A percentile compares a stretch with the other conserved stretches of the same genome.
These are phyloP conservation scores for Lumnitzera littorea DNA, from an alignment of 345 rosid genomes.

Conservation along the genomic window DNA sequence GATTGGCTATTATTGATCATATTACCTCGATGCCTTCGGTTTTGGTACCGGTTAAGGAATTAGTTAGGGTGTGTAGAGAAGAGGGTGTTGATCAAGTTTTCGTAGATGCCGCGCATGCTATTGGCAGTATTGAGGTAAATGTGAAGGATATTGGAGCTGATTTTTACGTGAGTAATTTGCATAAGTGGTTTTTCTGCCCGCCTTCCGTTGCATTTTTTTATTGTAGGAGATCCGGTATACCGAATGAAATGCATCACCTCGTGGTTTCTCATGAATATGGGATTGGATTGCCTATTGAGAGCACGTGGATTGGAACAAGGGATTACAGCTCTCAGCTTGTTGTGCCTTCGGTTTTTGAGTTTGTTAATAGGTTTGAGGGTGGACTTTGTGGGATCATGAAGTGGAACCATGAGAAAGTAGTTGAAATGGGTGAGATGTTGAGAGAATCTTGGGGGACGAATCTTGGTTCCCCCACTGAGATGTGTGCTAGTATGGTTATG, in stretches of 20 bases:
- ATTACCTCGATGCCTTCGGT: conserved; percentile 91
- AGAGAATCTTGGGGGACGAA: conserved; percentile 78
- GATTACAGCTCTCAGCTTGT: conserved; percentile 88
- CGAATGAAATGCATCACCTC: conserved; percentile 68
- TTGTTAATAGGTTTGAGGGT: conserved; percentile 70
- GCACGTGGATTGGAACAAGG: conserved; percentile 89
- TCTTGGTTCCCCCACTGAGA: conserved; percentile 73
- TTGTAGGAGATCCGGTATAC: conserved; percentile 33
- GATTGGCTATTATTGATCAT: conserved; percentile 90
- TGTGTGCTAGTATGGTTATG: conserved; percentile 90
- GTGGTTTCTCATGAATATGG: conserved; percentile 93
- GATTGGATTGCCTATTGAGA: conserved; percentile 77
- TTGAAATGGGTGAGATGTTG: conserved; percentile 85
- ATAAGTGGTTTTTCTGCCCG: conserved; percentile 94
- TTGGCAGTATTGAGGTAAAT: conserved; percentile 81
- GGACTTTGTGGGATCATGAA: conserved; percentile 75
- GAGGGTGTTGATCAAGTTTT: conserved; percentile 90
- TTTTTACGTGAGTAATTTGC: conserved; percentile 76
- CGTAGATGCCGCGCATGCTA: conserved; percentile 91
- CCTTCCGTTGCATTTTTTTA: conserved; percentile 86
- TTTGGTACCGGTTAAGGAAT: conserved; percentile 64
- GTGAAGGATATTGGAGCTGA: conserved; percentile 91
- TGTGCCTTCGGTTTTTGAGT: conserved; percentile 69
- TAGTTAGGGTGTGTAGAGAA: conserved; percentile 70
- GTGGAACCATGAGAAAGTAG: conserved; percentile 67